Evolutionary conservation across 2,329 filamentous ascomycete species (phyloP), one percentile per base, ranked within the genome.

Genomic region (Penicillium sp.): DNA sequence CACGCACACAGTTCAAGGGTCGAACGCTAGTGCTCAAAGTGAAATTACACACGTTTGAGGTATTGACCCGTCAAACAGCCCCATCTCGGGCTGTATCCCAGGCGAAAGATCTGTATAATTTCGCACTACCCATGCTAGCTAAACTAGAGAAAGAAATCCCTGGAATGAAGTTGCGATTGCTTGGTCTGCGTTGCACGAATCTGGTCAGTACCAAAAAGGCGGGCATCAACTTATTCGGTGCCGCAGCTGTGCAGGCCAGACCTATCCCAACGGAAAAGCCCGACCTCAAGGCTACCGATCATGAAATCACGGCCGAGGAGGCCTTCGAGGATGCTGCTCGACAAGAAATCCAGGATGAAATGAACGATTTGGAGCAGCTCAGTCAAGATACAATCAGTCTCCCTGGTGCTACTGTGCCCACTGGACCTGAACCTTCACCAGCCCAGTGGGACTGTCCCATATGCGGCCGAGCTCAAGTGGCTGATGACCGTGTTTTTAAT

Each of bases 11-110:
- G 60, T 90, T 90, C 74, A 96, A 93, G 72, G 93, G 93, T 0
- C 85, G 91, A n/a, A 97, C 93, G 0, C 77, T 99, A 1, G 90
- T 91, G 22, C 77, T 99, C 33, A 99, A 99, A 73, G 82, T 97
- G 61, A 99, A 99, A 71, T 77, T 97, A 7, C 90, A 97, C 70
- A 96, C 92, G 0, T 99, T 93, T 66, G 92, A 97, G 72, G 89
- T 97, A 20, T 82, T 90, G 49, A 96, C 92, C 0, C 82, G 94
- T 29, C 94, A 99, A 69, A 83, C 85, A 6, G 84, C 89, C 3
- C 82, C 87, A 2, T 88, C 90, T 0, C 89, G 87, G 61, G 86
- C 92, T 0, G 81, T 97, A 1, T 82, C 76, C 47, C 77, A 82
- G 6, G 88, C 91, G 0, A 88, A 93, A 40, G 94, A 99, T 65